Base-by-base conservation (phyloP, 2,329 filamentous ascomycete genomes). In the Hymenoscyphus fructigenus region DNA sequence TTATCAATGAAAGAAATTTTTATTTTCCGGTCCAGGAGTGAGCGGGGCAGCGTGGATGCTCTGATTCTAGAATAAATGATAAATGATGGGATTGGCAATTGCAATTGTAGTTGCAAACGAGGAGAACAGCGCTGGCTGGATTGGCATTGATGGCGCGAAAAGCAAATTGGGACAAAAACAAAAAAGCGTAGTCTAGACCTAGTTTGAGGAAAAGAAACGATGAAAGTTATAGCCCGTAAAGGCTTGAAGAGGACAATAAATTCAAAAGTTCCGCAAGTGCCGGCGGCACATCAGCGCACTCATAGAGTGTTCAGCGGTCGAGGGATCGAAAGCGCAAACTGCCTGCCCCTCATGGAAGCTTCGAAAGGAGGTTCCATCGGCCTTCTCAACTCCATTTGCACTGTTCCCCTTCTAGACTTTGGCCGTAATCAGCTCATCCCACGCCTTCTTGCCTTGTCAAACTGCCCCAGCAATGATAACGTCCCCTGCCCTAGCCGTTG, bases 331-430 rank as follows among this genome's bases (percentile, higher is more conserved):
- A 7, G 44, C 2, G n/a, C 55, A 28, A 64, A 65, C 64, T 63
- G 59, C 66, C 38, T 65, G 61, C 68, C 66, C 65, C 66, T 68
- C 69, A 65, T 26, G 69, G 63, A 53, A 34, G 61, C 66, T 70
- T 70, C 68, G 41, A 64, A 64, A 61, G n/a, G 55, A 34, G 62
- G 41, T 65, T 65, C 63, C 28, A 64, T 64, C 63, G 57, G 62
- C 41, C 59, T 34, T 38, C 57, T 55, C 47, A 32, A 28, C 44
- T 44, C 44, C 32, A 44, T 55, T 32, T 26, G 41, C 29, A 36
- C 12, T 28, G 32, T 38, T 57, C 34, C 63, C 63, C 20, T 34
- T 65, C 53, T 29, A 61, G 59, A 47, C 47, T 23, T 50, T 23
- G 59, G n/a, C 57, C 57, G 62, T 60, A 60, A 57, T 64, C 58